Evolutionary conservation across 345 rosid species (phyloP), one percentile per base, ranked within the genome.

Genomic region (Murraya koenigii): DNA sequence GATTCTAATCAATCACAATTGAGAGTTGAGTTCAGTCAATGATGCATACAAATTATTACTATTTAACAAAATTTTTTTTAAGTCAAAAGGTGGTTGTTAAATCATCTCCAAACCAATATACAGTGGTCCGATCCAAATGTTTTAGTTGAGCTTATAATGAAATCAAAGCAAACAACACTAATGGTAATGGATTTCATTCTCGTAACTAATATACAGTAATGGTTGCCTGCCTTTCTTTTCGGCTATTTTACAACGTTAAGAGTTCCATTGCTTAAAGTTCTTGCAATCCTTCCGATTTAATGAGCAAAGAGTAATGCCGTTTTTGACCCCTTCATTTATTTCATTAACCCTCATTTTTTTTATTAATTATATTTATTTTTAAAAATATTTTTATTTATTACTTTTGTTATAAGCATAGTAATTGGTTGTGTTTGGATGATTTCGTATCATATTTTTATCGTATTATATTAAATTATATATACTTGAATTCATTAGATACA

Each of bases 401-500:
- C 10, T 41, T 41, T 10, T 41, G 9, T 32, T 1, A 41, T 9
- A 41, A 3, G 14, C 14, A 10, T 10, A 1, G 47, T 14, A 2
- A 41, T 41, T 3, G 2, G 3, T 10, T 14, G 0, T 41, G 47
- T 41, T 41, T 10, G 49, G 15, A 15, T 15, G 2, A 11, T 41
- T 41, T 41, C 0, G 49, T 10, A 15, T 41, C 15, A 1, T 41
- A 1, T 11, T 41, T 41, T 41, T 41, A 41, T 11, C 0, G 4
- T 41, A 4, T 13, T 2, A 41, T 10, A 41, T 41, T 41, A 41
- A 41, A 11, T 41, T 41, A 41, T 41, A 11, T 41, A 11, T 41
- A 11, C 49, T 0, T 0, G 15, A 11, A 11, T 15, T 0, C 0
- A 41, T 10, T 41, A 2, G 0, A 10, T 41, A 41, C 49, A 11